Evolutionary conservation across 2,329 filamentous ascomycete genomes (phyloP).

Genomic region (Fusarium incarnatum): DNA sequence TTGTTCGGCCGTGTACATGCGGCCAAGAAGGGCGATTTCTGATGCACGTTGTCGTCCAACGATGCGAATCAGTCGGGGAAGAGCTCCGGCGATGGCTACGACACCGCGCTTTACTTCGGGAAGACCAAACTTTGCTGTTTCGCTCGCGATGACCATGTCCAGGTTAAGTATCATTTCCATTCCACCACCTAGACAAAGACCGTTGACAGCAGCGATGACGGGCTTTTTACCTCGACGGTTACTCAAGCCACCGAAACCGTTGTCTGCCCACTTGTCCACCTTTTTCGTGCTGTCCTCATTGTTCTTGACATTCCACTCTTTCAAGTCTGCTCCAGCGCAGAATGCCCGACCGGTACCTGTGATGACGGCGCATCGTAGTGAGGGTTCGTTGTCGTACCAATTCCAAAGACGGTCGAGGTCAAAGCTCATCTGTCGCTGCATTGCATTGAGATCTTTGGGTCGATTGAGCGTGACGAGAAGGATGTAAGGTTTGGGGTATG

Average conservation of each 20-base stretch:
- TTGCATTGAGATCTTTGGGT: constrained; percentile 68
- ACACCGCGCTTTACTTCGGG: constrained; percentile 79
- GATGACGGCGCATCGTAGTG: constrained; percentile 70
- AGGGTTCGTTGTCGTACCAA: constrained; percentile 72
- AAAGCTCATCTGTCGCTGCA: constrained; percentile 62
- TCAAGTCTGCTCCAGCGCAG: constrained; percentile 75
- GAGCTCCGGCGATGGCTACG: constrained; percentile 74
- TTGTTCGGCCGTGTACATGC: constrained; percentile 68
- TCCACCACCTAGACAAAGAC: constrained; percentile 77
- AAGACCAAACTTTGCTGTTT: constrained; percentile 69
- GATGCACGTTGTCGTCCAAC: constrained; percentile 75
- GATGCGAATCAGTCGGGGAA: constrained; percentile 72
- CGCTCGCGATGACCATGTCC: constrained; percentile 73
- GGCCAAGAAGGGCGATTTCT: constrained; percentile 76
- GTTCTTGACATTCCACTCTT: constrained; percentile 68
- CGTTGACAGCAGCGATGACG: constrained; percentile 79
- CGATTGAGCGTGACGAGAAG: constrained; percentile 71
- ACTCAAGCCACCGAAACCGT: constrained; percentile 71
- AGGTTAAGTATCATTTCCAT: constrained; percentile 79
- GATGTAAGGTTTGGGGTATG: constrained; percentile 65
- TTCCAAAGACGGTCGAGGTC: constrained; percentile 62
- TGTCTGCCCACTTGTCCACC: constrained; percentile 56
- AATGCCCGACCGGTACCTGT: constrained; percentile 73
- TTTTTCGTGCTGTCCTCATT: constrained; percentile 44
- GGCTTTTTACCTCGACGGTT: constrained; percentile 77